These are phyloP conservation scores for Omphalotus guepiniiformis DNA, from an alignment of 768 basidiomycete species.

Conservation along the genomic window DNA sequence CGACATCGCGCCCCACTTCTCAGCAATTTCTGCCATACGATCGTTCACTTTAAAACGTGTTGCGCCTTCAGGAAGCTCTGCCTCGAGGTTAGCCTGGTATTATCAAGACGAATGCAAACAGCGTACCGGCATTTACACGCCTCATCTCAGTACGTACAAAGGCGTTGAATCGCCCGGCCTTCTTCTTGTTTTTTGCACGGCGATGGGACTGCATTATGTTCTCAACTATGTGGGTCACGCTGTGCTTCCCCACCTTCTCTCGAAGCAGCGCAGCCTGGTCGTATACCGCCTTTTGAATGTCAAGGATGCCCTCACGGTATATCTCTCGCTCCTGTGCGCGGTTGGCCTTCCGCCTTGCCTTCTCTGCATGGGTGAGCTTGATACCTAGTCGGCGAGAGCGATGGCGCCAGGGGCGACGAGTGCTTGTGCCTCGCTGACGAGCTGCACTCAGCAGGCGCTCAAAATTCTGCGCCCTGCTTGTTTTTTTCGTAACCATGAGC, in stretches of 20 bases:
- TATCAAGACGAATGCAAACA: background rate
- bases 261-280: background rate
- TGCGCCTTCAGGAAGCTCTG: background rate
- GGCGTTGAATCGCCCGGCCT: background rate
- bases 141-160: background rate
- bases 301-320: background rate
- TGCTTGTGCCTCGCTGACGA: background rate
- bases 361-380: too few species aligned
- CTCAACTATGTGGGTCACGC: background rate
- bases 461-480: too few species aligned
- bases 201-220: background rate
- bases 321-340: background rate
- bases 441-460: background rate
- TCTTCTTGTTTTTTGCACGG: background rate
- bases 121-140: slow-evolving; percentile 2
- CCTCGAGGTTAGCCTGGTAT: background rate
- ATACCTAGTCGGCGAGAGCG: background rate
- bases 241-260: background rate
- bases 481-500: too few species aligned
- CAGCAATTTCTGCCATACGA: background rate
- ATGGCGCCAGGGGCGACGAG: background rate
- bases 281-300: background rate
- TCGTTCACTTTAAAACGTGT: background rate
- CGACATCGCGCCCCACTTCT: slow-evolving; percentile 1
- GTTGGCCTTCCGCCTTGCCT: background rate